Percentiles rank a stretch among this genome's conserved stretches.
phyloP scores from a whole-genome alignment of 208 protist genomes.

The Crithidia brevicula region DNA sequence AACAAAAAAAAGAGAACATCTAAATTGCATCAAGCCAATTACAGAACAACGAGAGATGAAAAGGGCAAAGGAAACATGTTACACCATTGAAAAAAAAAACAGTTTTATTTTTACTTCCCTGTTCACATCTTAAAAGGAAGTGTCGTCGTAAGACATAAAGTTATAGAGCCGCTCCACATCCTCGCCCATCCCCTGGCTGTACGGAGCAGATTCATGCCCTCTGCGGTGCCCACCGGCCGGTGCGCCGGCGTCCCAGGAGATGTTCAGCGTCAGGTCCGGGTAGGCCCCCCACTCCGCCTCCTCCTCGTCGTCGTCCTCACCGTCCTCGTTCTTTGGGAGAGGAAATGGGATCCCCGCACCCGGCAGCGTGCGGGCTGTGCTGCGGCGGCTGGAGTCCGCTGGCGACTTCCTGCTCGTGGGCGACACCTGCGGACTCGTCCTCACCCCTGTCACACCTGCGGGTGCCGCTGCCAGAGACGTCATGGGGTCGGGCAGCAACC shows the following conservation, averaged over 20 bases:
- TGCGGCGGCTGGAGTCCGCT: slow-evolving; percentile 15
- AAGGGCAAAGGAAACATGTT: background rate
- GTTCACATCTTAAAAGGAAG: background rate
- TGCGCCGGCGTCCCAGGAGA: slow-evolving; percentile 1
- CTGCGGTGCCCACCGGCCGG: background rate
- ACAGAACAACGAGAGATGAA: background rate
- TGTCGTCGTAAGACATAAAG: slow-evolving; percentile 24
- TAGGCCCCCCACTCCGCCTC: slow-evolving; percentile 21
- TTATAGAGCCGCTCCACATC: slow-evolving; percentile 23
- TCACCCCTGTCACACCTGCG: background rate
- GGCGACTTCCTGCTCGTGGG: no score
- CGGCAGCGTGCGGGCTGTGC: slow-evolving; percentile 12
- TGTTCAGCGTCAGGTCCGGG: slow-evolving; percentile 23
- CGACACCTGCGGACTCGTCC: no score
- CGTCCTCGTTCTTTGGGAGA: background rate
- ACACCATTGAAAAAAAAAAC: slow-evolving; percentile 22
- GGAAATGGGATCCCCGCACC: background rate
- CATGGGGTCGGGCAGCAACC: no score
- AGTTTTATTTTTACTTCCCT: background rate
- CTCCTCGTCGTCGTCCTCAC: slow-evolving; percentile 22
- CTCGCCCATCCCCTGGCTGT: slow-evolving; percentile 12
- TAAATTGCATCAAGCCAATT: background rate
- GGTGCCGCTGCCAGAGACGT: no score
- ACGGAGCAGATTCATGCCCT: background rate
- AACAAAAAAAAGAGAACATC: slow-evolving; percentile 1